Conservation (phyloP, 441 rosid species). For the Melastoma candidum region DNA sequence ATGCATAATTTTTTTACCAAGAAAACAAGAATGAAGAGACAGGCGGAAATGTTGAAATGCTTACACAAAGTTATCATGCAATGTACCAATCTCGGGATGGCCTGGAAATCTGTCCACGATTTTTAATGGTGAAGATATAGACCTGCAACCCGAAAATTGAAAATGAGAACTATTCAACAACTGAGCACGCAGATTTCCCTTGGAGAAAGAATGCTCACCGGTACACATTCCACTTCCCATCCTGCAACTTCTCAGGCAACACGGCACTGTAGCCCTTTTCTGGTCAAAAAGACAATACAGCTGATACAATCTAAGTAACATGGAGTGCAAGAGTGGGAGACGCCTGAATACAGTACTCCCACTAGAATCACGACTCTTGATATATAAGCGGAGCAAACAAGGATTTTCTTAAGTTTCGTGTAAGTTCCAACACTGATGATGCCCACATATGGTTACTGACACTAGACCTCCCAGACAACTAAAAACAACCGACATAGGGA, state of each 20-base stretch:
- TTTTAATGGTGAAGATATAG: constrained; percentile 73
- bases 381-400: no score
- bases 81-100: constrained; percentile 84
- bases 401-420: no score
- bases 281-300: constrained; percentile 21
- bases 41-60: constrained; percentile 19
- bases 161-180: constrained; percentile 4
- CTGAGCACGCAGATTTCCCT: constrained; percentile 5
- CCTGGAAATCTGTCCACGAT: constrained; percentile 68
- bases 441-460: no score
- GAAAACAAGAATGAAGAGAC: constrained; percentile 6
- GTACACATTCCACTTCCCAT: constrained; percentile 94
- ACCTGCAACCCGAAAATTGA: constrained; percentile 35
- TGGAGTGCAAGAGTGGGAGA: constrained; percentile 1
- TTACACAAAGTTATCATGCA: constrained; percentile 95
- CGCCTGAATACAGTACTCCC: constrained; percentile 9
- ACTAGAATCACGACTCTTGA: no score
- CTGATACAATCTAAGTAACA: constrained; percentile 10
- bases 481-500: no score
- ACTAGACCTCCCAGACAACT: no score
- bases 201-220: constrained; percentile 32
- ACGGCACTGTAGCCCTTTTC: constrained; percentile 86
- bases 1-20: neutral
- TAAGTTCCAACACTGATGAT: no score
- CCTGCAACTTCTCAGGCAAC: constrained; percentile 88